Evolutionary conservation across 768 basidiomycete species (phyloP).

Genomic region (Boletus sp.): DNA sequence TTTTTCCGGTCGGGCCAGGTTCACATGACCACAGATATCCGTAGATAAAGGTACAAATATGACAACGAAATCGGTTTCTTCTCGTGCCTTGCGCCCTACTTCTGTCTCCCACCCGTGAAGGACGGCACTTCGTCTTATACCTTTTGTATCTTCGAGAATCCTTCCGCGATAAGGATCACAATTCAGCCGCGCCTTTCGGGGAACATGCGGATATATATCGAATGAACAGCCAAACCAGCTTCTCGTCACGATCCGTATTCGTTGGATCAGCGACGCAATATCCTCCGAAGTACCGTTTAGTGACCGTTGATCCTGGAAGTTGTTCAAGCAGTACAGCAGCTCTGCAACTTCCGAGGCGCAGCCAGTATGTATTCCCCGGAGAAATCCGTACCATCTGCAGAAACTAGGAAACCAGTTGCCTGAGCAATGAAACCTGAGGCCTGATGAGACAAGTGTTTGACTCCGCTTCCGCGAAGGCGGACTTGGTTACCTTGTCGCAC

Average conservation of each 20-base stretch:
- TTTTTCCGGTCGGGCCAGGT: background rate
- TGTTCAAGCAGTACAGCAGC: background rate
- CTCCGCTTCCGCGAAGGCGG: slow-evolving; percentile 32
- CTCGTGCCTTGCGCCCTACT: background rate
- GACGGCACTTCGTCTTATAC: background rate
- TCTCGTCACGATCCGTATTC: background rate
- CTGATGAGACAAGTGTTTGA: slow-evolving; percentile 13
- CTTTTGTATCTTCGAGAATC: background rate
- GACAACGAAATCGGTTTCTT: background rate
- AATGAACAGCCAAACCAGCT: background rate
- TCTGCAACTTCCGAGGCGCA: background rate
- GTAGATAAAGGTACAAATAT: background rate
- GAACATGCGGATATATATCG: background rate
- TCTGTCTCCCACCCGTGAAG: background rate
- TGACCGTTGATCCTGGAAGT: background rate
- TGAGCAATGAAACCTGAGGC: background rate
- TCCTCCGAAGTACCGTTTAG: background rate
- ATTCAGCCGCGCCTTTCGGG: background rate
- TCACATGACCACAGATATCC: background rate
- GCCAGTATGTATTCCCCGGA: background rate
- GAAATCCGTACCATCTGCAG: background rate
- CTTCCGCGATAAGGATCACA: background rate
- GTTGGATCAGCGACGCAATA: background rate
- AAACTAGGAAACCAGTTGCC: background rate
- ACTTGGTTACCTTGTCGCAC: slow-evolving; percentile 16